Conservation (phyloP, 345 rosid species). For the Citropsis articulata region DNA sequence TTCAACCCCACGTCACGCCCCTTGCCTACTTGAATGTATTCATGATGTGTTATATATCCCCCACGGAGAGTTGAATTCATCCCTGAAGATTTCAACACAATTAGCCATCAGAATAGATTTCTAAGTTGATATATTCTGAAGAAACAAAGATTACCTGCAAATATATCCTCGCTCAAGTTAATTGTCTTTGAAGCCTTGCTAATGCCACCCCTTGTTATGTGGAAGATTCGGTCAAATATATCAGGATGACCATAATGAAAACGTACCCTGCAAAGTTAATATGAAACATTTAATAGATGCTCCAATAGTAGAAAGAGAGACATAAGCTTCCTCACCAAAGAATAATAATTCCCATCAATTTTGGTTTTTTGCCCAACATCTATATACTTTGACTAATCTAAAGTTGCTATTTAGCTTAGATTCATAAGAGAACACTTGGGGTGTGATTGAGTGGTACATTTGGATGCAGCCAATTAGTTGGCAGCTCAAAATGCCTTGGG, state of each 20-base stretch:
- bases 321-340: neutral
- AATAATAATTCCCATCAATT: neutral
- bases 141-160: conserved; percentile 62
- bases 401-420: neutral
- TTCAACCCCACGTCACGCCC: conserved; percentile 99
- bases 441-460: neutral
- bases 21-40: conserved; percentile 97
- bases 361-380: neutral
- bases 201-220: conserved; percentile 93
- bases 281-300: conserved; percentile 15
- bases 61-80: conserved; percentile 91
- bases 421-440: neutral
- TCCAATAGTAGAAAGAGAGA: conserved; percentile 7
- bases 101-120: conserved; percentile 20
- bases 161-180: conserved; percentile 93
- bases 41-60: conserved; percentile 93
- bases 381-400: neutral
- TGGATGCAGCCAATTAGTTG: neutral
- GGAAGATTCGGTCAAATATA: conserved; percentile 94
- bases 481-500: neutral
- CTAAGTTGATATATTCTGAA: neutral
- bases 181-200: conserved; percentile 95
- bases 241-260: conserved; percentile 99
- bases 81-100: conserved; percentile 52
- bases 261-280: conserved; percentile 65